phyloP scores from a whole-genome alignment of 176 grass and related monocot genomes.

The Aegilops speltoides region DNA sequence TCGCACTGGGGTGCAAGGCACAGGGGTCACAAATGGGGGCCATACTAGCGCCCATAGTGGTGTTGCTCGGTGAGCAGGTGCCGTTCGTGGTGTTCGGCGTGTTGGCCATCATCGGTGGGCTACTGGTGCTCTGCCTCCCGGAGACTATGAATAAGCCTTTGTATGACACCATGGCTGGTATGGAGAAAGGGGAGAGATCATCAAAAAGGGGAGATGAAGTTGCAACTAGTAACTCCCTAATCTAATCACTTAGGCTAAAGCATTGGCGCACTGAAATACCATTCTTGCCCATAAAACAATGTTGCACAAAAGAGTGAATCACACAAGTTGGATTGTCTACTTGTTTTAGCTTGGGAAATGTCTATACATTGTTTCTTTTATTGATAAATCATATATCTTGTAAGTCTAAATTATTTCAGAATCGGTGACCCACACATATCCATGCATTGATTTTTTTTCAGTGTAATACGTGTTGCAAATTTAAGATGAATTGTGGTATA shows the following conservation, averaged over 20 bases:
- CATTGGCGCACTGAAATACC: too few relatives aligned
- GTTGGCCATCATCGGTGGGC: conserved; percentile 50
- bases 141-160: conserved; percentile 81
- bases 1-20: conserved; percentile 53
- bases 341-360: too few relatives aligned
- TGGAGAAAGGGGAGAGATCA: conserved; percentile 64
- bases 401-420: too few relatives aligned
- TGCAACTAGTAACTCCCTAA: neutral
- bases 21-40: conserved; percentile 70
- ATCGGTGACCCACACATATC: too few relatives aligned
- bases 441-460: too few relatives aligned
- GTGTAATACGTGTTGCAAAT: too few relatives aligned
- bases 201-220: conserved; percentile 12
- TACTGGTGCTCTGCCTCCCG: conserved; percentile 56
- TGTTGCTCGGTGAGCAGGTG: conserved; percentile 54
- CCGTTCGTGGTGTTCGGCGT: conserved; percentile 74
- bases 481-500: too few relatives aligned
- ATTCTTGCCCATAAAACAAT: too few relatives aligned
- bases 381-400: too few relatives aligned
- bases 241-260: neutral
- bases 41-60: conserved; percentile 75
- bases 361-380: too few relatives aligned
- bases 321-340: too few relatives aligned
- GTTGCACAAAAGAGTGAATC: too few relatives aligned
- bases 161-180: conserved; percentile 77